A percentile compares a stretch with the other conserved stretches of the same genome.
Conservation (phyloP, 2,329 filamentous ascomycete genomes). For the Laburnicola sp. region DNA sequence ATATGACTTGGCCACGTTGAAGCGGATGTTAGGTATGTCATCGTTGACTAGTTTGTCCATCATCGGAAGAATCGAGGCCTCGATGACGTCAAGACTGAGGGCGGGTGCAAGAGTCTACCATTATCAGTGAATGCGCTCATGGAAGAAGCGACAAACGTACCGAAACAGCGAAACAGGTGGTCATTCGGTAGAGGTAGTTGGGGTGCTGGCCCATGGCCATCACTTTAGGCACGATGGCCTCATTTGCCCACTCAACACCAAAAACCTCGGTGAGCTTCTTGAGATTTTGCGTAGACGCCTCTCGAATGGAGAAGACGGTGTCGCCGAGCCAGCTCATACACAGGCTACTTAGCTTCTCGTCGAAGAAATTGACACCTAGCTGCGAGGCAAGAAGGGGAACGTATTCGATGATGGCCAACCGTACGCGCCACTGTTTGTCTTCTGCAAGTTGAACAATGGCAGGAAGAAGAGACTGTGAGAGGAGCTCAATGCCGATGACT, state of each 20-base stretch:
- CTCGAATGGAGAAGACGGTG: conserved; percentile 97
- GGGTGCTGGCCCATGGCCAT: conserved; percentile 98
- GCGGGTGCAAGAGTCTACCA: conserved; percentile 88
- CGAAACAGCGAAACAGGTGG: conserved; percentile 98
- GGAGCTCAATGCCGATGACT: conserved; percentile 97
- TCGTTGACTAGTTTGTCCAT: conserved; percentile 91
- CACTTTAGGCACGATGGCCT: conserved; percentile 97
- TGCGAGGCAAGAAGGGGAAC: conserved; percentile 95
- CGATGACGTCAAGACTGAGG: conserved; percentile 90
- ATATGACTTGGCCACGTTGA: conserved; percentile 99
- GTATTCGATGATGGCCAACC: conserved; percentile 98
- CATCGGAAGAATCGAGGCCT: conserved; percentile 91
- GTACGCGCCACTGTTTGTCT: conserved; percentile 98
- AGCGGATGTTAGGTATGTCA: conserved; percentile 97
- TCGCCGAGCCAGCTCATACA: conserved; percentile 99
- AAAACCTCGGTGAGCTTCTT: conserved; percentile 99
- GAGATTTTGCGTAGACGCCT: conserved; percentile 94
- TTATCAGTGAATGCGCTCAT: conserved; percentile 13
- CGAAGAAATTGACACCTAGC: conserved; percentile 95
- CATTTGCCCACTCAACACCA: conserved; percentile 94
- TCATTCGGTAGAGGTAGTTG: conserved; percentile 99
- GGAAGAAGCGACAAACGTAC: conserved; percentile 60
- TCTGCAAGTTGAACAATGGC: conserved; percentile 97
- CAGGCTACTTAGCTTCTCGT: conserved; percentile 90
- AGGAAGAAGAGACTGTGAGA: conserved; percentile 93